Base-by-base conservation (phyloP, 1,139 yeast species). In the Lodderomyces metapsilosis region DNA sequence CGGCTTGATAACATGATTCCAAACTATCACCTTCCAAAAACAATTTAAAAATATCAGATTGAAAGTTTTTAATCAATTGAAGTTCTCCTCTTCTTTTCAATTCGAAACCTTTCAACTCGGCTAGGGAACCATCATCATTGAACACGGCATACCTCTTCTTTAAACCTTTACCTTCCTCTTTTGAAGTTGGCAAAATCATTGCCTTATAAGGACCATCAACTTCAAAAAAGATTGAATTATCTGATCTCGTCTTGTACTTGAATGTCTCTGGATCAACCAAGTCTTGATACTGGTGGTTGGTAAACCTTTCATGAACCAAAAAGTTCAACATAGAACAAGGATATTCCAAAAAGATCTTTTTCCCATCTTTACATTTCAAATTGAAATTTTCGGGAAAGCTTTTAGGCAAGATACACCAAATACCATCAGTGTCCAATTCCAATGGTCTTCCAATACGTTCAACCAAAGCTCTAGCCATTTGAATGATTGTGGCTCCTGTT, bases 141-240 rank as follows among this genome's bases (percentile, higher is more conserved):
- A 94, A 94, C 6, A 94, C 99, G 1, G 98, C 99, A 56, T 94
- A 94, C 54, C 98, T 78, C 56, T 94, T 94, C 60, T 94, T 94
- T 58, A 94, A 74, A 52, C 96, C 97, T 62, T 91, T 91, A 38
- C 96, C 98, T 69, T 92, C 98, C 61, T 94, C 98, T 52, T 88
- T 88, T 0, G 98, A 92, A 0, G 98, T 89, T 8, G 99, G 99
- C 44, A 94, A 73, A 46, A 94, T 79, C 98, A 94, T 94, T 0
- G 98, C 98, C 54, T 82, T 86, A 62, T 94, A 94, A 0, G 99
- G 99, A 10, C 99, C 99, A 69, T 94, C 99, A 20, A 94, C 96
- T 62, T 94, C 99, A 54, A 94, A 94, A 64, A 92, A 92, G 61
- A 94, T 94, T 16, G 97, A 86, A 61, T 94, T 94, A 56, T 94